Percentiles rank a stretch among this genome's conserved stretches.
Evolutionary conservation across 2,329 filamentous ascomycete species (phyloP).

Genomic region (Arthroderma uncinatum): DNA sequence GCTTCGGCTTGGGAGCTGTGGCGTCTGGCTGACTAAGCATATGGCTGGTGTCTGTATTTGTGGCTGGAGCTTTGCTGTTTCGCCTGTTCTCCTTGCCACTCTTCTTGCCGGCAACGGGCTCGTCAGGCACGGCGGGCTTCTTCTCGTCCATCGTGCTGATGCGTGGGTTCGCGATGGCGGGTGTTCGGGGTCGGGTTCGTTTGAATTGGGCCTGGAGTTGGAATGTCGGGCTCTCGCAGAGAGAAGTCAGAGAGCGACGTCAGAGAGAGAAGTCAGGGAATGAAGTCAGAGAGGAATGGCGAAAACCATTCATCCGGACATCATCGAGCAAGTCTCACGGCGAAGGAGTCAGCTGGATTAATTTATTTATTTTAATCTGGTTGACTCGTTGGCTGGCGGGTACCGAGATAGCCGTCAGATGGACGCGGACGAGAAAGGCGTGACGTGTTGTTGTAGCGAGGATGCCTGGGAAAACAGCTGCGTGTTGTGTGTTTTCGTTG

Average conservation of each 20-base stretch:
- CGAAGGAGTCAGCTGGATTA: neutral
- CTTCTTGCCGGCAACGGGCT: neutral
- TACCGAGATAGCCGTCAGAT: neutral
- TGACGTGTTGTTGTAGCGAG: neutral
- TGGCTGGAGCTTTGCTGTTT: conserved; percentile 10
- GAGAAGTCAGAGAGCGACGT: conserved; percentile 9
- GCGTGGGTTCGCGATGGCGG: neutral
- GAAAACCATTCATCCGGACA: conserved; percentile 6
- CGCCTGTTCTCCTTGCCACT: conserved; percentile 3
- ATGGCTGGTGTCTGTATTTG: conserved; percentile 12
- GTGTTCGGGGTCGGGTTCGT: neutral
- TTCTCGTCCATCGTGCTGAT: conserved; percentile 5
- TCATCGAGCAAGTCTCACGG: neutral
- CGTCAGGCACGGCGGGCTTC: neutral
- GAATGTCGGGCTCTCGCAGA: conserved; percentile 13
- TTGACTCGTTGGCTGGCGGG: neutral
- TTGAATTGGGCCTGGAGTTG: neutral
- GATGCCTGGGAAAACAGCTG: neutral
- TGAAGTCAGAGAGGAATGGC: conserved; percentile 8
- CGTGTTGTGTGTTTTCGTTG: neutral
- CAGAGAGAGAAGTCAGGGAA: conserved; percentile 9
- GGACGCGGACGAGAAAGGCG: neutral
- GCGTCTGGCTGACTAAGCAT: conserved; percentile 13
- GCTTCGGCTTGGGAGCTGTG: conserved; percentile 17
- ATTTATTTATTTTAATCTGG: neutral